Conservation (phyloP, 495 filamentous ascomycete species). For the Jackrogersella minutella region DNA sequence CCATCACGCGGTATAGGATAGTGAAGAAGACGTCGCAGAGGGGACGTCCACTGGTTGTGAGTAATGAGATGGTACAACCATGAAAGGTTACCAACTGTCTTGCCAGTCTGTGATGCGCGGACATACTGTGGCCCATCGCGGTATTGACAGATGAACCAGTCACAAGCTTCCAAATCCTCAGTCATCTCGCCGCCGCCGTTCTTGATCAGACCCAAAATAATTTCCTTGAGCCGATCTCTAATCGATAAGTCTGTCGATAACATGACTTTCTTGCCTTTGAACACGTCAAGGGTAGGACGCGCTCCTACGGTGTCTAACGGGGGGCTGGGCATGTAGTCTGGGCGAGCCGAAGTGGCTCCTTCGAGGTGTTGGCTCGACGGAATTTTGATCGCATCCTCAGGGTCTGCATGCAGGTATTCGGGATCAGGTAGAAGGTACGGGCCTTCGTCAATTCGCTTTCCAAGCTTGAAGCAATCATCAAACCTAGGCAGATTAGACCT, state of each 20-base stretch:
- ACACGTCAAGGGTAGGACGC: conserved; percentile 63
- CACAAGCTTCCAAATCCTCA: conserved; percentile 70
- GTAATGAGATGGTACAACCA: conserved; percentile 95
- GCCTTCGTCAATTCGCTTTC: conserved; percentile 82
- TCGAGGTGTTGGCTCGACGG: conserved; percentile 67
- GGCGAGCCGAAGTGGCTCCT: conserved; percentile 76
- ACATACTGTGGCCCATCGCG: conserved; percentile 83
- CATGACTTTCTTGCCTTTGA: conserved; percentile 69
- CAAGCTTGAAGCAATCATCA: conserved; percentile 93
- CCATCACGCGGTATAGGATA: conserved; percentile 81
- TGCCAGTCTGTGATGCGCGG: conserved; percentile 73
- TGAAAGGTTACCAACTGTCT: conserved; percentile 87
- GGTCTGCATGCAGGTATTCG: conserved; percentile 68
- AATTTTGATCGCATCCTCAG: conserved; percentile 63
- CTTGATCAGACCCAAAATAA: conserved; percentile 73
- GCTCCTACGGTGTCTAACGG: conserved; percentile 47
- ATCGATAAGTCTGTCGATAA: conserved; percentile 76
- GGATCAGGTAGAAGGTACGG: conserved; percentile 91
- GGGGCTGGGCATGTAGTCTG: conserved; percentile 58
- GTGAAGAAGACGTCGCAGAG: conserved; percentile 80
- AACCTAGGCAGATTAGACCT: conserved; percentile 68
- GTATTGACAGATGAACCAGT: conserved; percentile 86
- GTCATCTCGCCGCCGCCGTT: conserved; percentile 74
- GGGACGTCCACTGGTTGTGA: conserved; percentile 85
- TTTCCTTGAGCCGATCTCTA: conserved; percentile 66